Conservation (phyloP, 345 rosid species). For the Raphanus sativus region DNA sequence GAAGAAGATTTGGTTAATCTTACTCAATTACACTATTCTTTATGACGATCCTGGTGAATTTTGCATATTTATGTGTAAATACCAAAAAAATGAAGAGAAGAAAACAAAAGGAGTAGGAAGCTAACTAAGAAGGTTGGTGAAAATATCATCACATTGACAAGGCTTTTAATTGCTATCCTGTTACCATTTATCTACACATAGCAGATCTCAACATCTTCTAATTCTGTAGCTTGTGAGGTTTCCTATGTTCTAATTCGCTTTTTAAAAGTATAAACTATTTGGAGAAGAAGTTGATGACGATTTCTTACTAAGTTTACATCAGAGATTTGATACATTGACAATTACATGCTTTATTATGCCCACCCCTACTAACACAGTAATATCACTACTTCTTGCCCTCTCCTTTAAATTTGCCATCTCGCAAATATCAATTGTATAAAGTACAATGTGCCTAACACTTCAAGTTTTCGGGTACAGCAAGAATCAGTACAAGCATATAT, state of each 20-base stretch:
- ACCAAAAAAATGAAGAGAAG: not conserved
- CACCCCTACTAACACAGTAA: too few relatives aligned
- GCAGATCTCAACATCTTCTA: too few relatives aligned
- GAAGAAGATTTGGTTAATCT: not conserved
- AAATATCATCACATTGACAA: too few relatives aligned
- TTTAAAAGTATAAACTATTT: too few relatives aligned
- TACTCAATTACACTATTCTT: not conserved
- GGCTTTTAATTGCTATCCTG: too few relatives aligned
- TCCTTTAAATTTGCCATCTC: not conserved
- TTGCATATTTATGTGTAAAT: not conserved
- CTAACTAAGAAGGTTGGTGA: too few relatives aligned
- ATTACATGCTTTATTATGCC: not conserved
- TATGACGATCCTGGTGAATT: not conserved
- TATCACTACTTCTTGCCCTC: too few relatives aligned
- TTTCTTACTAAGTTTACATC: not conserved
- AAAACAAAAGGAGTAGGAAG: not conserved
- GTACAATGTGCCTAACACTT: not conserved
- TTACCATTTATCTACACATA: too few relatives aligned
- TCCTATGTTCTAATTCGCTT: too few relatives aligned
- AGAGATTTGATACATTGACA: not conserved
- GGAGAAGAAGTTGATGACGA: not conserved
- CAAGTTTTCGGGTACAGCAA: not conserved
- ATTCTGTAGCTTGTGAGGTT: too few relatives aligned
- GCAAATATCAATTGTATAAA: not conserved
- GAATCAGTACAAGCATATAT: not conserved